phyloP scores from a whole-genome alignment of 2,329 filamentous ascomycete genomes.

The Lachnellula willkommii region DNA sequence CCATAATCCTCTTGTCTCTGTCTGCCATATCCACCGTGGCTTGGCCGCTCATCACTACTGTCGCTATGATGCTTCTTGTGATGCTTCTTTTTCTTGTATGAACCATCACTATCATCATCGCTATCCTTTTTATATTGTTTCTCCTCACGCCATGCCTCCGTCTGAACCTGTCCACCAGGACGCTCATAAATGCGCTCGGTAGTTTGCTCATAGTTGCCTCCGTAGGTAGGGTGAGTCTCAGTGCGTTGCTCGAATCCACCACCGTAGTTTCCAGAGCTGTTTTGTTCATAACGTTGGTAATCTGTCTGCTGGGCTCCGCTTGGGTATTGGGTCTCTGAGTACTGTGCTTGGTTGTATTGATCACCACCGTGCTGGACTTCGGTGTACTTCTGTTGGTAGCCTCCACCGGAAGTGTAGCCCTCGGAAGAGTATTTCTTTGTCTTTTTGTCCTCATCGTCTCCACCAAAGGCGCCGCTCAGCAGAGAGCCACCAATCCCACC shows the following conservation, averaged over 20 bases:
- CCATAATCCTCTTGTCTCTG: constrained; percentile 6
- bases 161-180: constrained; percentile 31
- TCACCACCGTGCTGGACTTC: constrained; percentile 52
- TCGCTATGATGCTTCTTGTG: constrained; percentile 28
- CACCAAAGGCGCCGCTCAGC: constrained; percentile 55
- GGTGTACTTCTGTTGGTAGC: constrained; percentile 54
- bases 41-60: constrained; percentile 11
- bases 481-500: constrained; percentile 60
- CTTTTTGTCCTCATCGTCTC: constrained; percentile 36
- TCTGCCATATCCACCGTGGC: constrained; percentile 10
- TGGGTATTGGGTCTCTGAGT: constrained; percentile 50
- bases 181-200: constrained; percentile 48
- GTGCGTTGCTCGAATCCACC: constrained; percentile 56
- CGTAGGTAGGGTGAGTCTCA: constrained; percentile 46
- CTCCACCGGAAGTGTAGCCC: constrained; percentile 53
- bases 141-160: constrained; percentile 19
- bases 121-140: constrained; percentile 17
- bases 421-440: constrained; percentile 49
- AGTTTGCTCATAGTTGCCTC: constrained; percentile 54
- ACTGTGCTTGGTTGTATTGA: constrained; percentile 28
- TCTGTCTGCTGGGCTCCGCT: constrained; percentile 54
- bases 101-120: constrained; percentile 23
- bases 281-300: constrained; percentile 55
- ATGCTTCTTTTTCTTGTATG: constrained; percentile 27
- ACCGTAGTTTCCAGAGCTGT: constrained; percentile 36